Evolutionary conservation across 495 filamentous ascomycete species (phyloP), one percentile per base, ranked within the genome.

Genomic region (Trichoderma virens): DNA sequence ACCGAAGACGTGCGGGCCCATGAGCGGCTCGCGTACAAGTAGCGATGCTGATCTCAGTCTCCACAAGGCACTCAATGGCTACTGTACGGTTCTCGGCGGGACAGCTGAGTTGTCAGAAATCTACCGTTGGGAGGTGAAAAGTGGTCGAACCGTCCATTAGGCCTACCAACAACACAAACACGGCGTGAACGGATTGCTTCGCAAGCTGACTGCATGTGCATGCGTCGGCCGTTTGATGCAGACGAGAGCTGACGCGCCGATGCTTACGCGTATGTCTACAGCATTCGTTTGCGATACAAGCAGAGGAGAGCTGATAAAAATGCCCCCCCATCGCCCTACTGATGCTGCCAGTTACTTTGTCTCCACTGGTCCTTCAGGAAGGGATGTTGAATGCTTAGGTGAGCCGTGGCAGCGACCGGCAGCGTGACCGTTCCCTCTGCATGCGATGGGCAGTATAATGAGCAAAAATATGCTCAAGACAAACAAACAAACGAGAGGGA

Each of bases 201-300:
- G 32, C 18, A 45, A 20, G 51, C 51, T 56, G 51, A 56, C 51
- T 30, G 51, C 51, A 56, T 56, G 43, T 47, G 51, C 51, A 56
- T 56, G 51, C 51, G 27, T 56, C 25, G 27, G 25, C 20, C 25
- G 25, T 56, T 16, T 8, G 9, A 56, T 56, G 51, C 51, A 56
- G 25, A 28, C 51, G 51, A 56, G 51, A 56, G 51, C 51, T 56
- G 51, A 56, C 51, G 25, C 23, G 27, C 51, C 51, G 51, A 56
- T 56, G 51, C 51, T 56, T 27, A 56, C 51, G 5, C 25, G 51
- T 30, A 30, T 27, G 5, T 18, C 23, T 30, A 56, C 51, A n/a
- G 25, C 25, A 16, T 27, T 11, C 9, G 51, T 16, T 16, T 8
- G 32, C 32, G 32, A 35, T 47, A 1, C 4, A 47, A 23, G 16